Evolutionary conservation across 176 grass and related monocot genomes (phyloP).

Genomic region (Dendrocalamus sinicus): DNA sequence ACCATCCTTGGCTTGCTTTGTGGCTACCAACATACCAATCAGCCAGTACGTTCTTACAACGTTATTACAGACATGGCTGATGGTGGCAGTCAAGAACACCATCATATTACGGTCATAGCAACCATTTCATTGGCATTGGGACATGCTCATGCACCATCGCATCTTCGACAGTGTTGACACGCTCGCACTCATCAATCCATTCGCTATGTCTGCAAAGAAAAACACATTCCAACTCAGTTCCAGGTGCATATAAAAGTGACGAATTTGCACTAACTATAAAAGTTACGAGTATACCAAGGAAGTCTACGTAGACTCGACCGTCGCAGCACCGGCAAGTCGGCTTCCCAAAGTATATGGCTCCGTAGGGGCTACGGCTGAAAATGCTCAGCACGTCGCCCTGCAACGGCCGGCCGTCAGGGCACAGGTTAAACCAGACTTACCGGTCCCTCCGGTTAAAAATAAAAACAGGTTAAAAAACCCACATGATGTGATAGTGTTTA

Average conservation of each 20-base stretch:
- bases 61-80: conserved; percentile 38
- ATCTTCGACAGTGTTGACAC: conserved; percentile 73
- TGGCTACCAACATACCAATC: not conserved
- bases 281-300: too few relatives aligned
- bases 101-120: not conserved
- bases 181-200: conserved; percentile 84
- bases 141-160: conserved; percentile 50
- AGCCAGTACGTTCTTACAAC: conserved; percentile 16
- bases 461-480: too few relatives aligned
- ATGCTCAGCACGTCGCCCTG: too few relatives aligned
- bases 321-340: too few relatives aligned
- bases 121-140: not conserved
- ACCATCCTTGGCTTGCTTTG: too few relatives aligned
- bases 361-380: too few relatives aligned
- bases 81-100: conserved; percentile 25
- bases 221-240: not conserved
- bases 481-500: too few relatives aligned
- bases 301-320: too few relatives aligned
- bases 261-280: not conserved
- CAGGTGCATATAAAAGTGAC: not conserved
- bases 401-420: too few relatives aligned
- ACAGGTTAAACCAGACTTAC: too few relatives aligned
- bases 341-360: too few relatives aligned
- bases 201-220: conserved; percentile 65
- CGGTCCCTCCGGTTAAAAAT: too few relatives aligned